A percentile compares a stretch with the other conserved stretches of the same genome.
Conservation (phyloP, 2,329 filamentous ascomycete species). For the Calonectria crousiana region DNA sequence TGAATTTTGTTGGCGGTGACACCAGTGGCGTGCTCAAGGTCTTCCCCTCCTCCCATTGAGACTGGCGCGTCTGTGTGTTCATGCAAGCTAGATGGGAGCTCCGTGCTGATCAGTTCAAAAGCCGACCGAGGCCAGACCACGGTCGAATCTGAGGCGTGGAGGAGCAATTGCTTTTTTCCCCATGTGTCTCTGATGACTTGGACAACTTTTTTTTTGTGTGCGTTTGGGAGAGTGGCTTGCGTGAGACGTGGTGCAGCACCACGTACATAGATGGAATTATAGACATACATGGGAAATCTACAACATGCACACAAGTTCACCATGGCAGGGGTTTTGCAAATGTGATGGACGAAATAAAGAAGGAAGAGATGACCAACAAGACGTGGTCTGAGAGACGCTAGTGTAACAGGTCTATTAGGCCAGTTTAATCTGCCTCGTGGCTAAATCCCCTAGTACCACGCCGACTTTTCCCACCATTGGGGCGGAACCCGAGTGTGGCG, state of each 20-base stretch:
- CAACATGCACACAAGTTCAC: neutral
- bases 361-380: neutral
- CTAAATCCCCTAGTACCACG: neutral
- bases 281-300: neutral
- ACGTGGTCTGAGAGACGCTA: neutral
- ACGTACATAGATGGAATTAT: neutral
- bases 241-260: neutral
- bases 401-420: neutral
- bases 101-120: slow-evolving; percentile 17
- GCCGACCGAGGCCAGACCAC: neutral
- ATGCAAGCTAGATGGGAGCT: slow-evolving; percentile 11
- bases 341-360: neutral
- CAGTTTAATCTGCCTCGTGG: neutral
- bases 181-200: neutral
- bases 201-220: neutral
- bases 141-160: neutral
- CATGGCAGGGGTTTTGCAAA: too few species aligned
- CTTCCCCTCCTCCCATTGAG: neutral
- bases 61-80: slow-evolving; percentile 13
- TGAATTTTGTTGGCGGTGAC: neutral
- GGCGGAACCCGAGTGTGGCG: neutral
- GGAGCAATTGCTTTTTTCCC: neutral
- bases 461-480: neutral
- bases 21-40: slow-evolving; percentile 1
- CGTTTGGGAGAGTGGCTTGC: too few species aligned